Evolutionary conservation across 768 basidiomycete genomes (phyloP).

Genomic region (Mycena latifolia): DNA sequence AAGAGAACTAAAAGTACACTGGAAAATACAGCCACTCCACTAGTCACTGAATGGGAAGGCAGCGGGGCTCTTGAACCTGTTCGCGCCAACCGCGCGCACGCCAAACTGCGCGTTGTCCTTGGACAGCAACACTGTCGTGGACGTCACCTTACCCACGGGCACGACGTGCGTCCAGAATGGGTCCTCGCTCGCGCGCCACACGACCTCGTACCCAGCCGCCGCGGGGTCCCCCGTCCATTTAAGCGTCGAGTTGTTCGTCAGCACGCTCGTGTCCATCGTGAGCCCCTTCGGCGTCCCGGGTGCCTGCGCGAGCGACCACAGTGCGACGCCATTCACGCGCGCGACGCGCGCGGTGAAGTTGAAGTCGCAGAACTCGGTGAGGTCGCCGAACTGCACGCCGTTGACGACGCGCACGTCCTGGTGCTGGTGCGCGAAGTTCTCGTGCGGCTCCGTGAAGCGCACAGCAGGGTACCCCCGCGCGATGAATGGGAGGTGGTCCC

Average conservation of each 20-base stretch:
- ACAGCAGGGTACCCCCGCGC: constrained; percentile 63
- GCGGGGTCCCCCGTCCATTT: constrained; percentile 57
- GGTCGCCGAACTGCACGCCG: constrained; percentile 69
- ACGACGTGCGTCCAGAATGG: constrained; percentile 63
- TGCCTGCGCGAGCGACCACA: constrained; percentile 69
- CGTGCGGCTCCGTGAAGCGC: constrained; percentile 68
- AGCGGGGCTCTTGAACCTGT: constrained; percentile 66
- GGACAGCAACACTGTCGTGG: constrained; percentile 55
- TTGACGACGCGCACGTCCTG: constrained; percentile 65
- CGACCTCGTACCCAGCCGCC: constrained; percentile 62
- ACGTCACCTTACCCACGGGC: constrained; percentile 58
- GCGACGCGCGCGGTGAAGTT: constrained; percentile 65
- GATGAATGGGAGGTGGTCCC: constrained; percentile 66
- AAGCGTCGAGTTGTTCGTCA: constrained; percentile 69
- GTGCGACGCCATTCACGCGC: constrained; percentile 62
- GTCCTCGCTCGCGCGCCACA: constrained; percentile 63
- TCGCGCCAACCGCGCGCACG: constrained; percentile 61
- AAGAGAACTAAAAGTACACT: constrained; percentile 7
- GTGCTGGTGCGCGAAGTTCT: constrained; percentile 70
- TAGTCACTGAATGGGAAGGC: constrained; percentile 45
- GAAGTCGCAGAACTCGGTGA: constrained; percentile 65
- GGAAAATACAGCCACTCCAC: not conserved
- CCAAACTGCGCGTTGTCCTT: constrained; percentile 68
- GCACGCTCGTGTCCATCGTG: constrained; percentile 56
- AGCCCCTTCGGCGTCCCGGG: constrained; percentile 66